Base-by-base conservation (phyloP, 192 early-diverging fungal genomes). In the Oehlia diaphana region DNA sequence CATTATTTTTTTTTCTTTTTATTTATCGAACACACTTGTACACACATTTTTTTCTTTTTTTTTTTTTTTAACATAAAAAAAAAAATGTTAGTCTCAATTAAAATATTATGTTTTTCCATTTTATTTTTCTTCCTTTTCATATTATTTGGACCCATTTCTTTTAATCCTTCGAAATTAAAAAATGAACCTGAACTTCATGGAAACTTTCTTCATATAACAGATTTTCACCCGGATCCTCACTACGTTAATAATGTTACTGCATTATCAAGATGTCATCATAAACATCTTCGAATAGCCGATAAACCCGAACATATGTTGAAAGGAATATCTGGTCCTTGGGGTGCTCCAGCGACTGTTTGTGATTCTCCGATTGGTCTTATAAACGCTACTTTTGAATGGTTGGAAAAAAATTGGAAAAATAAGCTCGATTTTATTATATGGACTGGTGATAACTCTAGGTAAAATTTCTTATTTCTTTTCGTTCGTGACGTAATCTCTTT, bases 391-490 rank as follows among this genome's bases (percentile, higher is more conserved):
- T 83, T 90, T 74, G 86, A 91, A 1, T 88, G 87, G 79, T 81
- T 94, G 49, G 84, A 83, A 53, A 80, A 84, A 62, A 79, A 86
- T 37, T 83, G 87, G 83, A 87, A 82, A 31, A 81, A 82, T 53
- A 76, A 82, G 21, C 81, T 92, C 31, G 93, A 94, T 82, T 94
- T 94, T 90, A 86, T 94, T 3, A 75, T 91, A 28, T 94, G 92
- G 91, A 94, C 93, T 6, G 93, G 93, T 33, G 93, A 94, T 81
- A 93, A 92, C 86, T 90, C 90, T 14, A 82, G 90, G 90, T 91
- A 84, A 67, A 66, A 21, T 44, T 21, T 79, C 4, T 31, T 23
- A 35, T 9, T 9, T 8, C 9, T 44, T 44, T 44, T 9, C 26
- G 42, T 31, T 31, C 31, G 42, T 44, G 42, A 44, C 42, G 42